Percentiles rank a stretch among this genome's conserved stretches.
Evolutionary conservation across 1,284 basidiomycete genomes (phyloP).

Genomic region (Peniophora sp.): DNA sequence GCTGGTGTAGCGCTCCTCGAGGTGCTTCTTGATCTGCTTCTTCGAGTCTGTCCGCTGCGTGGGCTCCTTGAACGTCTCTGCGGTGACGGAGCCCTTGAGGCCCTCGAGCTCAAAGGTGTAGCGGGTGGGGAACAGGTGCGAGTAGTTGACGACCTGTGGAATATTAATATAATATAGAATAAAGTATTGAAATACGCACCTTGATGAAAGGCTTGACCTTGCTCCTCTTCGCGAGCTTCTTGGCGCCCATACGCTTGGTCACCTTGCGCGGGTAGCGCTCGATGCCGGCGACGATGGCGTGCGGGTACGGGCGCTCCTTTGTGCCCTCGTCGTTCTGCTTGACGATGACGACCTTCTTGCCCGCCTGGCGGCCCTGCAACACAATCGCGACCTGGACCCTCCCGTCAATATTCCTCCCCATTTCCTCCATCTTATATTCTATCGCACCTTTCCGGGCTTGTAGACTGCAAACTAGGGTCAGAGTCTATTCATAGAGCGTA

Average conservation of each 20-base stretch:
- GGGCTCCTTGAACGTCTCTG: conserved; percentile 93
- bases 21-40: conserved; percentile 91
- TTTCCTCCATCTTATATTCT: conserved; percentile 1
- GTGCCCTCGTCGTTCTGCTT: conserved; percentile 85
- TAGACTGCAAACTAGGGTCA: conserved; percentile 57
- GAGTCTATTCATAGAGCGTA: conserved; percentile 4
- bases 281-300: conserved; percentile 93
- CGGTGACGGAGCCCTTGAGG: conserved; percentile 76
- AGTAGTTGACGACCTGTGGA: conserved; percentile 83
- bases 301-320: conserved; percentile 88
- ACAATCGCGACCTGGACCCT: conserved; percentile 77
- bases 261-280: conserved; percentile 96
- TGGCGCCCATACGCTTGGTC: conserved; percentile 92
- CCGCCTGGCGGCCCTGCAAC: conserved; percentile 94
- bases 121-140: conserved; percentile 95
- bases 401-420: neutral
- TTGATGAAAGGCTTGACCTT: conserved; percentile 99
- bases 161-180: neutral
- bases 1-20: conserved; percentile 86
- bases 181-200: conserved; percentile 39
- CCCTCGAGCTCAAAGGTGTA: conserved; percentile 92
- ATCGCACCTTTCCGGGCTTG: conserved; percentile 92
- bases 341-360: conserved; percentile 88
- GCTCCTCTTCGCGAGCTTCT: conserved; percentile 84
- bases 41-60: conserved; percentile 89